Base-by-base conservation (phyloP, 345 rosid species). In the Passiflora organensis region DNA sequence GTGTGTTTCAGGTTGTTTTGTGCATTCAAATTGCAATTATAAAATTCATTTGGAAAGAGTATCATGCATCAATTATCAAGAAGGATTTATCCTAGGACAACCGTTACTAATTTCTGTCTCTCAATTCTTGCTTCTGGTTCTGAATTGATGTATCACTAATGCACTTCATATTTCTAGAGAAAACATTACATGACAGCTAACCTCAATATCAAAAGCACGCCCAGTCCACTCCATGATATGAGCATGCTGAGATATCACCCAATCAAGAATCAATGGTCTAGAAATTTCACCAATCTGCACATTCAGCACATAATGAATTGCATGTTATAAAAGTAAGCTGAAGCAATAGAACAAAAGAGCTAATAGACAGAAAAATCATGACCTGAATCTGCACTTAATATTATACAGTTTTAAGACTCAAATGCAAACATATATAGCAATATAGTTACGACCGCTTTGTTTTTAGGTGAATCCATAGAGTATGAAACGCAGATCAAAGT, bases 121-220 rank as follows among this genome's bases (percentile, higher is more conserved):
- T 8, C 48, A n/a, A 19, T 16, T 14, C 16, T 42, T 16, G 53
- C 59, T 37, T 23, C 17, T 9, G 28, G 24, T 22, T 48, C 22
- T 48, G 16, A 12, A 39, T 37, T 23, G 54, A 37, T 17, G 19
- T 20, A 9, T n/a, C n/a, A n/a, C n/a, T n/a, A 28, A 2, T 28
- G 34, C 8, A 8, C 34, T 28, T n/a, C n/a, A 28, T 2, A 28
- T 8, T 28, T 28, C 3, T 2, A 28, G 34, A 8, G 8, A 28
- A 28, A 28, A 28, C 3, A 28, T 2, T 28, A 2, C 3, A 28
- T 28, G 51, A 14, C 43, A 60, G 60, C 72, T 63, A 65, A 88
- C 96, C 95, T 91, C 98, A 75, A 88, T 81, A 69, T 91, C 95
- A 68, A 84, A 78, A 50, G 90, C 93, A 58, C 98, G 83, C 54